Base-by-base conservation (phyloP, 495 filamentous ascomycete species). In the Tuber microsphaerosporum region DNA sequence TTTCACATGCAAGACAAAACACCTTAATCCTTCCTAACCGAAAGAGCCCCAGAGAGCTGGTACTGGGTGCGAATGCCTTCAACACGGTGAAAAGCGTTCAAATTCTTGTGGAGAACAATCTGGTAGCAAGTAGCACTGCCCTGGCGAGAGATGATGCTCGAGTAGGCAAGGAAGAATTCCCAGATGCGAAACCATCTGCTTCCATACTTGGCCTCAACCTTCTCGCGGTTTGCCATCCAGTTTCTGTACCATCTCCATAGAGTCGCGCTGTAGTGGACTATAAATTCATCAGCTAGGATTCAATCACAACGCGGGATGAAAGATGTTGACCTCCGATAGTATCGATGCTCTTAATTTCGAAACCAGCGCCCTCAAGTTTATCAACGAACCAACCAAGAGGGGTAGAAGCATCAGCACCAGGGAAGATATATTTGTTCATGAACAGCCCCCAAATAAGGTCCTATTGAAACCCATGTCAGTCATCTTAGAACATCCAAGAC, bases 241-340 rank as follows among this genome's bases (percentile, higher is more conserved):
- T 99, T 99, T 79, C 95, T 88, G 87, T 99, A 99, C 95, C 95
- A 99, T 82, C 93, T 90, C 95, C 95, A 99, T 69, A 99, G 86
- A 46, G 95, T 99, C 72, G 94, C 93, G 48, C 93, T 97, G 85
- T 99, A 99, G 86, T 99, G 95, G 61, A 99, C 94, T 80, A 94
- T 94, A 80, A 97, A 89, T 71, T 93, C 97, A 83, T 97, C 93
- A 79, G 94, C 83, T 61, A 84, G 65, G 41, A 42, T 71, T 34
- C 61, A 65, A 31, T 61, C 7, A 65, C 31, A 45, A 69, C 4
- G 3, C 12, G 69, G 26, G 20, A 56, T n/a, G 44, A 48, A 41
- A 72, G 73, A 68, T 41, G 61, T 43, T 48, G 46, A 76, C 74
- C 74, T 71, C 74, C 77, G 39, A 81, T 77, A 20, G 82, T 83